Base-by-base conservation (phyloP, 1,284 basidiomycete genomes). In the Ceratobasidium sp. region DNA sequence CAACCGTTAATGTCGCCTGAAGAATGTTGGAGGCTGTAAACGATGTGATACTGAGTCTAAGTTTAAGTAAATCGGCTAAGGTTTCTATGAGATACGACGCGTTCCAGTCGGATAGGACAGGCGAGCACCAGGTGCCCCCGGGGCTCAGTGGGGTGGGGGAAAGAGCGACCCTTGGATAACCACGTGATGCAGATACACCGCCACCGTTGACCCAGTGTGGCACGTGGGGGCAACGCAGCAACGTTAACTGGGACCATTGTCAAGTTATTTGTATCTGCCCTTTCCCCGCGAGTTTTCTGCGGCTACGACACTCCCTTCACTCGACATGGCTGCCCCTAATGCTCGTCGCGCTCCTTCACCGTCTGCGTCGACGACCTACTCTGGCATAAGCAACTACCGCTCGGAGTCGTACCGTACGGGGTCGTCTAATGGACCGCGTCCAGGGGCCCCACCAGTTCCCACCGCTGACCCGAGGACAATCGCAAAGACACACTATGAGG, bases 361-460 rank as follows among this genome's bases (percentile, higher is more conserved):
- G 27, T 69, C 66, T 0, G 93, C 93, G 1, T 91, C 91, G 53
- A 94, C 93, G 0, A 86, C 92, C 1, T 94, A 92, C 84, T 93
- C 92, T 45, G 92, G 92, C 66, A 93, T 94, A 60, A 94, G 93
- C 36, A 93, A 90, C 84, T 94, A 94, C 83, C 89, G 89, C 79
- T 89, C 88, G 14, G 91, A 93, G 54, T 90, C 91, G 0, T 93
- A 92, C 36, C 51, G 53, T 41, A 17, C 51, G 82, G 87, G 89
- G 7, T 87, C 59, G 6, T 33, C 90, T 6, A 83, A 89, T 79
- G 85, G 84, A 72, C 88, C 89, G 79, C 66, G 75, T 8, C 41
- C 73, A 17, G 41, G 69, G 19, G 82, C 85, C 36, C 87, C 87
- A 63, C 84, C 88, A 17, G 84, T 88, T 45, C 86, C 90, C 54